Evolutionary conservation across 352 stramenopile species (phyloP).

Genomic region (Phytophthora tubulina): DNA sequence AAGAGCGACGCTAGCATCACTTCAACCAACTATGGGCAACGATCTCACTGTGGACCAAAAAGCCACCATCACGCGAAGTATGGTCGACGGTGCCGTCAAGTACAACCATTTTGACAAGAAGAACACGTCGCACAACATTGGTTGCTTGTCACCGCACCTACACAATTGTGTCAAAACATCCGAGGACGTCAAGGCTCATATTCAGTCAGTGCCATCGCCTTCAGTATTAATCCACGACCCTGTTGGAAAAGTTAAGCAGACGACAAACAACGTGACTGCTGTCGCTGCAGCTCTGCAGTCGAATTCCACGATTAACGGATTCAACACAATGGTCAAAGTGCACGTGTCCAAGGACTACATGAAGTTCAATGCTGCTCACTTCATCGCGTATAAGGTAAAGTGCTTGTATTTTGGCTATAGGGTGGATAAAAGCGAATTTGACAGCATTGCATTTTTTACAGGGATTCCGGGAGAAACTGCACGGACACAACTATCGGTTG

Average conservation of each 20-base stretch:
- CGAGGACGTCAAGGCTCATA: too few species aligned
- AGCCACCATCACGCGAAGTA: slow-evolving; percentile 21
- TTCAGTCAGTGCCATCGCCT: too few species aligned
- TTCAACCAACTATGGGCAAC: background rate
- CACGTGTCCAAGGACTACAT: slow-evolving; percentile 92
- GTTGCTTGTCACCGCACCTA: too few species aligned
- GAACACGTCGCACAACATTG: too few species aligned
- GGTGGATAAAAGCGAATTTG: background rate
- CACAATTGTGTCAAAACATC: too few species aligned
- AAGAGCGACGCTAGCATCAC: background rate
- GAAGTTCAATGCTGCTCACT: slow-evolving; percentile 91
- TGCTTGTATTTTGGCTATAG: background rate
- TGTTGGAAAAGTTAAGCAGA: background rate
- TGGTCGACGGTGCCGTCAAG: background rate
- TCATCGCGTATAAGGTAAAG: slow-evolving; percentile 86
- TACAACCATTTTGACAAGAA: too few species aligned
- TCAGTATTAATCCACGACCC: background rate
- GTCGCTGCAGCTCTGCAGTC: background rate
- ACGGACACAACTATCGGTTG: slow-evolving; percentile 97
- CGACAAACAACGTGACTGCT: background rate
- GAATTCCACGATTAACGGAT: background rate
- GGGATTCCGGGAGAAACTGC: slow-evolving; percentile 95
- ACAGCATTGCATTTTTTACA: slow-evolving; percentile 25
- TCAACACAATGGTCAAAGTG: slow-evolving; percentile 74
- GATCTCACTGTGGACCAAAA: background rate